Conservation (phyloP, 805 yeast species). For the Barnettozyma sp. region DNA sequence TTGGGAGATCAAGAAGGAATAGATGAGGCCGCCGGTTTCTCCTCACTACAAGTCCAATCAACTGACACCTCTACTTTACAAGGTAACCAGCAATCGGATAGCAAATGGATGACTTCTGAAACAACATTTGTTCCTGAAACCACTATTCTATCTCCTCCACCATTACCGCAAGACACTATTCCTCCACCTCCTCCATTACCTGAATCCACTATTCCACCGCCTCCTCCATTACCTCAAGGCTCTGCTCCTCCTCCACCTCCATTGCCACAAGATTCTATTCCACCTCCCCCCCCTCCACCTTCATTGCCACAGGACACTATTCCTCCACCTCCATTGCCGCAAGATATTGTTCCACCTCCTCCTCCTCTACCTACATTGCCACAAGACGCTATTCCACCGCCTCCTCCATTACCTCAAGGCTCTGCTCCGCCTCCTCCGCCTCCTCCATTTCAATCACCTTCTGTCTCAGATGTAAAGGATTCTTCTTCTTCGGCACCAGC, state of each 20-base stretch:
- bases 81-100: no score
- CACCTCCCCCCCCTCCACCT: conserved; percentile 28
- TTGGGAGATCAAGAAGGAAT: not conserved
- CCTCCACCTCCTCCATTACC: conserved; percentile 26
- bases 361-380: conserved; percentile 27
- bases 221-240: conserved; percentile 32
- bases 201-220: conserved; percentile 22
- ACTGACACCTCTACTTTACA: no score
- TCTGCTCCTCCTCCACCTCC: conserved; percentile 23
- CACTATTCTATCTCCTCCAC: not conserved
- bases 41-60: conserved; percentile 26
- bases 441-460: no score
- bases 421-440: conserved; percentile 25
- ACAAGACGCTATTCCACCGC: conserved; percentile 22
- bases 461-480: no score
- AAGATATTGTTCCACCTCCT: conserved; percentile 28
- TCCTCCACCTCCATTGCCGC: conserved; percentile 27
- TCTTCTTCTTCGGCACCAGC: conserved; percentile 3
- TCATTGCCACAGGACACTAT: conserved; percentile 24
- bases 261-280: conserved; percentile 17
- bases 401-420: conserved; percentile 27
- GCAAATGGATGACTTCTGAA: no score
- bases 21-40: no score
- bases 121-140: conserved; percentile 19
- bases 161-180: conserved; percentile 17